Base-by-base conservation (phyloP, 805 yeast genomes). In the Suhomyces faveliae region DNA sequence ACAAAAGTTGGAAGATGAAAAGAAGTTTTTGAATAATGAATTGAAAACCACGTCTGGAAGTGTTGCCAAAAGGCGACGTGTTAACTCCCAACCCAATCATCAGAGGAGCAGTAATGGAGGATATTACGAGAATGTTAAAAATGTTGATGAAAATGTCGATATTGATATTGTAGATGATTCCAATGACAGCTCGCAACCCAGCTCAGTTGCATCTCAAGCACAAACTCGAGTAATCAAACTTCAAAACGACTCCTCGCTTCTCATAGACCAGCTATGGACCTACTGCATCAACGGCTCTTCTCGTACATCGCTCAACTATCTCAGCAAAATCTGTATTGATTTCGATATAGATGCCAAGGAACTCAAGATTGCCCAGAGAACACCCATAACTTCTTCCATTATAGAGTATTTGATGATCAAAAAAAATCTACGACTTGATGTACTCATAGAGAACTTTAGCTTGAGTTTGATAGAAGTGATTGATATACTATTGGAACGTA, bases 361-460 rank as follows among this genome's bases (percentile, higher is more conserved):
- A 25, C 52, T 63, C 27, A 35, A 60, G 35, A 52, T 78, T 25
- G 41, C 46, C 5, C 49, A 54, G 13, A 57, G 62, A 27, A 60
- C 62, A 11, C 70, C 80, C 1, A 40, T 78, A 1, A 66, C 66
- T 29, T 51, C 65, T 20, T 72, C 75, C 61, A 37, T 83, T 0
- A 52, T 74, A 13, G 72, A 71, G 40, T 79, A 66, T 51, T 62
- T 83, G 39, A 64, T 79, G 43, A 51, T 58, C 2, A 66, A 71
- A 45, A 77, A 78, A 46, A 69, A 73, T 43, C 57, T 74, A 39
- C 58, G 86, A 50, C 64, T 84, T 35, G 87, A 83, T 54, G 63
- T 70, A 17, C 63, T 81, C 27, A 59, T 83, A 3, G 53, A 67
- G n/a, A 66, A 64, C n/a, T 71, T 81, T 43, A 56, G 66, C 29